Evolutionary conservation across 75 land plant species (phyloP).

Genomic region (Larix kaempferi): DNA sequence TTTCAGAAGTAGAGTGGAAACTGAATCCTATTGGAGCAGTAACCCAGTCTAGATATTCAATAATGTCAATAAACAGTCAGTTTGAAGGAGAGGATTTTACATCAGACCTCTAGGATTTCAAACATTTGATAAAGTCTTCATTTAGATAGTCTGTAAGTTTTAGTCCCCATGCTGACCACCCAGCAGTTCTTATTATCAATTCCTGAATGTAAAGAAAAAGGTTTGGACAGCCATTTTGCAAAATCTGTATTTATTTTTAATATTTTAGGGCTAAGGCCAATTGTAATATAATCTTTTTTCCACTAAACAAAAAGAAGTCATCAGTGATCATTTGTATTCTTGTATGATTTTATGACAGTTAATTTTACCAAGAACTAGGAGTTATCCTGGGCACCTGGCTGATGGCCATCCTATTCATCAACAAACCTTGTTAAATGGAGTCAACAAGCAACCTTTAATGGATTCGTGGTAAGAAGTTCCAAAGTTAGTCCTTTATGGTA

Average conservation of each 20-base stretch:
- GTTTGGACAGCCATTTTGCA: neutral
- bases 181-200: neutral
- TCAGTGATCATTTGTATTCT: neutral
- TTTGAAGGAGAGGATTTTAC: no score
- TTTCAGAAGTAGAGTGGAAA: no score
- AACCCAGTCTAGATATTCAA: no score
- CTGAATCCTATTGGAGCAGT: no score
- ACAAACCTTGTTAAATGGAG: neutral
- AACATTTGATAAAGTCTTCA: no score
- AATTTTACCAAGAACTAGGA: neutral
- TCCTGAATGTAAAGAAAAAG: neutral
- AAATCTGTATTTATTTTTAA: neutral
- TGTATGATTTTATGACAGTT: neutral
- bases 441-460: neutral
- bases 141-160: no score
- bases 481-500: neutral
- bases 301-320: no score
- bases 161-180: no score
- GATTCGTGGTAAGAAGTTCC: neutral
- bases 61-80: no score
- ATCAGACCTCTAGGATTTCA: no score
- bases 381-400: neutral
- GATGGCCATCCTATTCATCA: neutral
- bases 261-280: neutral
- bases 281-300: no score